Conservation (phyloP, 352 stramenopile species). For the Pythium utonaiense region DNA sequence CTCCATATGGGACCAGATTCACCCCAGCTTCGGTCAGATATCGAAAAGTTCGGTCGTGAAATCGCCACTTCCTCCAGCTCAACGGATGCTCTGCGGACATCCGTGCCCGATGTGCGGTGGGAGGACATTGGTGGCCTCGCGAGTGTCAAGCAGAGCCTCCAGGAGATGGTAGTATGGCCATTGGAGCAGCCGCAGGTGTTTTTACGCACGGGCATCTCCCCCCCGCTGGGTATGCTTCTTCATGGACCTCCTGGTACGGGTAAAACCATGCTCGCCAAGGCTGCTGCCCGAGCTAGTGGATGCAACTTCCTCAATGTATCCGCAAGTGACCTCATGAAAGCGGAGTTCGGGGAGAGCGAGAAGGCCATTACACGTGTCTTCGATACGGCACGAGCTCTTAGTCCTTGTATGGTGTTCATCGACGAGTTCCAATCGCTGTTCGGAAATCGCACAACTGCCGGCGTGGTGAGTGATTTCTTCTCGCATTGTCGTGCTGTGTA, state of each 20-base stretch:
- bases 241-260: constrained; percentile 78
- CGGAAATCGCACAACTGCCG: constrained; percentile 66
- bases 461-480: constrained; percentile 29
- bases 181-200: constrained; percentile 80
- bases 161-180: constrained; percentile 87
- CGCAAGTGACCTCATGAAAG: constrained; percentile 77
- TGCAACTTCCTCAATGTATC: constrained; percentile 83
- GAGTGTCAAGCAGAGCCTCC: constrained; percentile 65
- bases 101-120: constrained; percentile 64
- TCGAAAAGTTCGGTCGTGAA: constrained; percentile 41
- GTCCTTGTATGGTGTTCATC: constrained; percentile 85
- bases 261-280: constrained; percentile 87
- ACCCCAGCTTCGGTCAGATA: constrained; percentile 33
- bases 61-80: constrained; percentile 37
- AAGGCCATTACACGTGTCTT: constrained; percentile 75
- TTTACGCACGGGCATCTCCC: constrained; percentile 73
- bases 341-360: constrained; percentile 82
- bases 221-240: constrained; percentile 71
- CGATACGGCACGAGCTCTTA: constrained; percentile 62
- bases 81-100: constrained; percentile 36
- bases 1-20: background rate
- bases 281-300: constrained; percentile 63
- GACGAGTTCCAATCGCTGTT: constrained; percentile 88
- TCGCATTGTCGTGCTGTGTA: background rate
- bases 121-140: constrained; percentile 69